Conservation (phyloP, 1,284 basidiomycete genomes). For the Cystobasidium slooffiae region DNA sequence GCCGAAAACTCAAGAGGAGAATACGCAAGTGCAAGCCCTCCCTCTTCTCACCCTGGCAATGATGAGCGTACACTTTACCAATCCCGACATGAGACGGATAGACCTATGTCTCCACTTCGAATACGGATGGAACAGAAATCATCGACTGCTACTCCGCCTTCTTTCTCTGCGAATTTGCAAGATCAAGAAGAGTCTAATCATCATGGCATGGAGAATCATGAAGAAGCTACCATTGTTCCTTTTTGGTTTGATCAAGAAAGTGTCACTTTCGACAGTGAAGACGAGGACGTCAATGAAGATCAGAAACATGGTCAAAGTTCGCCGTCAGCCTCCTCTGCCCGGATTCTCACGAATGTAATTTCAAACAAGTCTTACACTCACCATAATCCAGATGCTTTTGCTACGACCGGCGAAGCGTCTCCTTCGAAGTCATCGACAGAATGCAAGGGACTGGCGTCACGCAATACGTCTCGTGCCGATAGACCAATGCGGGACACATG, state of each 20-base stretch:
- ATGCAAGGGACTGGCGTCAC: no score
- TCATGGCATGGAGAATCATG: not conserved
- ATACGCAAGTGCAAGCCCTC: no score
- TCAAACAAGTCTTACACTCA: no score
- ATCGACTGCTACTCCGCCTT: conserved; percentile 8
- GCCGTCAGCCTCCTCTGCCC: not conserved
- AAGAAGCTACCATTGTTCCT: conserved; percentile 2
- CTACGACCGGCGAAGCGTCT: no score
- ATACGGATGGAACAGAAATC: not conserved
- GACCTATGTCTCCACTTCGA: conserved; percentile 1
- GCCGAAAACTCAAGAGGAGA: no score
- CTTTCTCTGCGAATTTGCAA: not conserved
- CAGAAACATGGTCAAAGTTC: not conserved
- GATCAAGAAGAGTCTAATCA: not conserved
- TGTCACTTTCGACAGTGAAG: conserved; percentile 1
- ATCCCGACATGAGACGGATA: not conserved
- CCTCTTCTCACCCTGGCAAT: no score
- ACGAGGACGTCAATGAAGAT: not conserved
- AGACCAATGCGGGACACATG: no score
- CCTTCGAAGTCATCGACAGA: no score
- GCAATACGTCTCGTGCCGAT: no score
- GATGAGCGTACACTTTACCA: no score
- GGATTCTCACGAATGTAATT: not conserved
- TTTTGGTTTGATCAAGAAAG: conserved; percentile 14
- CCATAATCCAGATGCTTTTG: no score